Conservation (phyloP, 2,329 filamentous ascomycete genomes). For the Fusarium anguioides region DNA sequence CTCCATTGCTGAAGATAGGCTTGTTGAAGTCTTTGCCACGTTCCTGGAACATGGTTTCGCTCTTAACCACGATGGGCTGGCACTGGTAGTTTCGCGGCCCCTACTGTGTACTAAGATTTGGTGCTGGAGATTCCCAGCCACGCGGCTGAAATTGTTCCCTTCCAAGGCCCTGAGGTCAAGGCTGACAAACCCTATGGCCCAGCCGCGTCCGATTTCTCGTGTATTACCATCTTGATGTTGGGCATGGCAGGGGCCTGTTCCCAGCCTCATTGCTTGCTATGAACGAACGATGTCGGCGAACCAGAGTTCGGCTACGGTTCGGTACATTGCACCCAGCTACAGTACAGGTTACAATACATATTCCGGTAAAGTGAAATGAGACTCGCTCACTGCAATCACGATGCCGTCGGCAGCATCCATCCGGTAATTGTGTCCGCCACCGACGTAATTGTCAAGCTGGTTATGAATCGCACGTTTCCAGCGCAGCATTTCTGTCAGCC, state of each 20-base stretch:
- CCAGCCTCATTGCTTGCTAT: conserved; percentile 24
- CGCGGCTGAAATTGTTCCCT: conserved; percentile 23
- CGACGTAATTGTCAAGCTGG: conserved; percentile 41
- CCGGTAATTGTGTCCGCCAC: conserved; percentile 42
- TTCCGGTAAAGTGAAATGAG: conserved; percentile 18
- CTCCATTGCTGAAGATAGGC: conserved; percentile 26
- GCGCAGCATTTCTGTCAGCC: conserved; percentile 13
- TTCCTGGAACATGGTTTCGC: conserved; percentile 26
- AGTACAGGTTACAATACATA: conserved; percentile 5
- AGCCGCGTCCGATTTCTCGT: conserved; percentile 15
- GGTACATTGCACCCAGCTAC: conserved; percentile 8
- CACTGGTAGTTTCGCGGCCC: not conserved
- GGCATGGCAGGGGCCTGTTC: conserved; percentile 20
- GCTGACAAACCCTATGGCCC: conserved; percentile 10
- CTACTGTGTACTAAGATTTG: conserved; percentile 5
- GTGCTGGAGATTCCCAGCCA: conserved; percentile 23
- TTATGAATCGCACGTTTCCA: conserved; percentile 37
- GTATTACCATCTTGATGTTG: not conserved
- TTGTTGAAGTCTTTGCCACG: conserved; percentile 15
- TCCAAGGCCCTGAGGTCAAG: not conserved
- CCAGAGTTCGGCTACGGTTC: not conserved
- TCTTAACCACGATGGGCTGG: conserved; percentile 16
- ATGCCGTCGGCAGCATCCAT: conserved; percentile 44
- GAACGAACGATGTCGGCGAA: conserved; percentile 4
- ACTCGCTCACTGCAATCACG: conserved; percentile 9